Evolutionary conservation across 2,329 filamentous ascomycete genomes (phyloP), one percentile per base, ranked within the genome.

Genomic region (Talaromyces islandicus): DNA sequence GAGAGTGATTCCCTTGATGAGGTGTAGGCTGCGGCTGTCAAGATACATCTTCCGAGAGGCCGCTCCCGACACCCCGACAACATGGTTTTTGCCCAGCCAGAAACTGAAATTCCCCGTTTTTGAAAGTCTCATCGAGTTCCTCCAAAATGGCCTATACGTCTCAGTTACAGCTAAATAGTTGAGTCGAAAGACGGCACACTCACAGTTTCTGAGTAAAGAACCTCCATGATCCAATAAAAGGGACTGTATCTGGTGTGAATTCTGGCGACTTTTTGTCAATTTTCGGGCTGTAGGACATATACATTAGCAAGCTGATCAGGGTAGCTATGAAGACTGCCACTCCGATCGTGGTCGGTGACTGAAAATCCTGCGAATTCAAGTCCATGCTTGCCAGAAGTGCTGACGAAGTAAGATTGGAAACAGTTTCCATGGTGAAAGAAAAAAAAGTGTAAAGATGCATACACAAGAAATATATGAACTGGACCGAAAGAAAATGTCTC

Each of bases 71-170:
- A 59, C 50, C 14, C 57, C 57, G 12, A 59, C 52, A 14, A 59
- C 35, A 25, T 59, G 57, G 25, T 59, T 54, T 27, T 50, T 59
- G 4, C 57, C 57, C 3, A 59, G 50, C 57, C 57, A 59, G n/a
- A 59, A 59, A 51, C 57, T 59, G 10, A 59, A 59, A 29, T 59
- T 54, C 14, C 57, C 51, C 3, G 57, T 55, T 25, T 54, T 59
- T 3, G 57, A 59, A 7, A 29, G 7, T 35, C 3, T n/a, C 50
- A 54, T 32, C n/a, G 57, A 29, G 21, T 35, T 53, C 19, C 41
- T 46, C 57, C 51, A 50, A 24, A 59, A 59, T 17, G 17, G 27
- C 11, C 57, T 59, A 21, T 41, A 9, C 7, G 25, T 54, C n/a
- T 21, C 32, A 41, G n/a, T 32, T 55, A 32, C 6, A 29, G 17